Base-by-base conservation (phyloP, 2,329 filamentous ascomycete species). In the Bipolaris oryzae region DNA sequence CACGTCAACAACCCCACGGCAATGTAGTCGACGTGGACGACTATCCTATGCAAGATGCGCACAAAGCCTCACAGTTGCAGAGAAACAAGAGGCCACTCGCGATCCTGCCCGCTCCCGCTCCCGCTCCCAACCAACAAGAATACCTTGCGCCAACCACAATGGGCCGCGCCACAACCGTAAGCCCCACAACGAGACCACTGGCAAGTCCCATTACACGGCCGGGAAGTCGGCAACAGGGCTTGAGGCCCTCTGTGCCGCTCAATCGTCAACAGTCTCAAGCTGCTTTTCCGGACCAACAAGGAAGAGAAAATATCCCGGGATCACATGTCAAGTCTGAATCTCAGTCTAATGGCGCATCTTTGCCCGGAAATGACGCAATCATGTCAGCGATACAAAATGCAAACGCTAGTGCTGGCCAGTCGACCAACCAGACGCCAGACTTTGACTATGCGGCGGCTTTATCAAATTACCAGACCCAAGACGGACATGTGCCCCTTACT, bases 21-120 rank as follows among this genome's bases (percentile, higher is more conserved):
- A 86, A 84, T 64, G 82, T 88, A 10, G 84, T 88, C 23, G 86
- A 89, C 69, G 80, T 87, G 41, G 82, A 80, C n/a, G 85, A 88
- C 67, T 82, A 80, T 57, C 76, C 71, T 46, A 77, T 68, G 58
- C 78, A 68, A 38, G 66, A 70, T 13, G 52, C 74, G 50, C 66
- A 62, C 49, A 71, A 72, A 42, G 72, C 70, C 6, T 68, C 70
- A 10, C 66, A 68, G 35, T 75, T 64, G 71, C 79, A 62, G 71
- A 78, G 73, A 53, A 67, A 51, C 25, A 76, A 69, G 54, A 67
- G 69, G 33, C 76, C 76, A 15, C 71, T 78, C 48, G 72, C 74
- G 5, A 67, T 78, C 47, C 62, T 77, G 16, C 74, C 75, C 7
- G 73, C 75, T 9, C 23, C 23, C 23, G 23, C 23, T 25, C 66